Evolutionary conservation across 495 filamentous ascomycete genomes (phyloP).

Genomic region (Neurospora sp.): DNA sequence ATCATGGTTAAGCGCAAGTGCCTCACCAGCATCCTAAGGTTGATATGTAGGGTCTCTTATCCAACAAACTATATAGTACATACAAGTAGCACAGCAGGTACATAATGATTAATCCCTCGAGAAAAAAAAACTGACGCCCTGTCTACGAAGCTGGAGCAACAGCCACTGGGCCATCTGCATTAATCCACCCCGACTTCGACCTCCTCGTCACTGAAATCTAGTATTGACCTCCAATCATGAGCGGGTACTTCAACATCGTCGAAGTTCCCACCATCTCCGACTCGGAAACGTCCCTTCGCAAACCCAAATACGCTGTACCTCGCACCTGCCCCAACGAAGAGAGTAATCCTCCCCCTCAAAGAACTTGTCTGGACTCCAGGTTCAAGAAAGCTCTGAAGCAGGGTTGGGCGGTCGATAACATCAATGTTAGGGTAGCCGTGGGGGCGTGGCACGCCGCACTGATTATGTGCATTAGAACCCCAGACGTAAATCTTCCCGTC

Average conservation of each 20-base stretch:
- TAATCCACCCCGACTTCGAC: neutral
- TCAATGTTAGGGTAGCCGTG: slow-evolving; percentile 44
- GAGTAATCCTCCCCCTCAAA: neutral
- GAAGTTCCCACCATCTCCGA: neutral
- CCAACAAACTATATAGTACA: neutral
- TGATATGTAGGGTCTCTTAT: neutral
- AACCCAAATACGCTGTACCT: slow-evolving; percentile 50
- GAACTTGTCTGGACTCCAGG: neutral
- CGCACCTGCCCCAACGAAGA: slow-evolving; percentile 49
- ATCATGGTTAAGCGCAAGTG: neutral
- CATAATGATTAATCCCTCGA: neutral
- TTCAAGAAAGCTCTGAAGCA: slow-evolving; percentile 36
- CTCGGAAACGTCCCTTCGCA: neutral
- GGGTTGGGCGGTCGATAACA: slow-evolving; percentile 50
- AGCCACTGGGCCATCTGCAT: neutral
- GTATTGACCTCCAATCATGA: neutral
- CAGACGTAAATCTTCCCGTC: slow-evolving; percentile 52
- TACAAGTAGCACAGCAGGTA: neutral
- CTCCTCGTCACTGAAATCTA: neutral
- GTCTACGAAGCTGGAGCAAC: neutral
- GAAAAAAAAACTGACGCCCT: neutral
- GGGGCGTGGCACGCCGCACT: slow-evolving; percentile 48
- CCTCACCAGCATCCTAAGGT: neutral
- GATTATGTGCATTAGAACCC: slow-evolving; percentile 58
- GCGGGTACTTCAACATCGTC: neutral